phyloP scores from a whole-genome alignment of 2,329 filamentous ascomycete genomes.

The Fusarium dimerum region DNA sequence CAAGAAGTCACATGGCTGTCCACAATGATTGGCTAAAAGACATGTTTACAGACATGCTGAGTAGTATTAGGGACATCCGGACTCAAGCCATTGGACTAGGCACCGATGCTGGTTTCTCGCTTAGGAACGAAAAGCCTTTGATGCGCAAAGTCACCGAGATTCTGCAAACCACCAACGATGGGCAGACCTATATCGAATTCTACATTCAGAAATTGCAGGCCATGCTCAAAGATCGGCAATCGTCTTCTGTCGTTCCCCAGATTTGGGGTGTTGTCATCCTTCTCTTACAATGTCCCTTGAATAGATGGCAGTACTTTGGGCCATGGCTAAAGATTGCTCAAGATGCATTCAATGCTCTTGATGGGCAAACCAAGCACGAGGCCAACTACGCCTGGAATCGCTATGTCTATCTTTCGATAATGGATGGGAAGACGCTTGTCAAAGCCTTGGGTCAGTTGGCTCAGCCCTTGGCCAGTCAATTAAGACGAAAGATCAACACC shows the following conservation, averaged over 20 bases:
- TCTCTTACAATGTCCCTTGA: constrained; percentile 67
- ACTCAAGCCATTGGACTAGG: constrained; percentile 73
- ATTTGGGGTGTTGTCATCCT: constrained; percentile 86
- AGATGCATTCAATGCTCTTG: constrained; percentile 78
- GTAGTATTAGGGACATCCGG: constrained; percentile 74
- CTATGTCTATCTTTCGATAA: constrained; percentile 72
- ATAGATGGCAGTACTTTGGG: constrained; percentile 71
- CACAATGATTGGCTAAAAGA: constrained; percentile 81
- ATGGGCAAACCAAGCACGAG: constrained; percentile 69
- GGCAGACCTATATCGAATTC: constrained; percentile 68
- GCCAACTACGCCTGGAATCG: constrained; percentile 86
- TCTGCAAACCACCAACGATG: constrained; percentile 50
- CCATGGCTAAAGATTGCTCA: constrained; percentile 80
- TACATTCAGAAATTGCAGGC: constrained; percentile 66
- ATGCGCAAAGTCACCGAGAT: constrained; percentile 68
- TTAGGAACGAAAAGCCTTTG: constrained; percentile 70
- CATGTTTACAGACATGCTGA: constrained; percentile 79
- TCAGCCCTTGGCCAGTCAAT: constrained; percentile 67
- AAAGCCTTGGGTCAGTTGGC: constrained; percentile 49
- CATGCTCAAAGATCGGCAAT: constrained; percentile 64
- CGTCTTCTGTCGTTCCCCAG: constrained; percentile 67
- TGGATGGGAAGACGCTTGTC: constrained; percentile 57
- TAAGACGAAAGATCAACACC: constrained; percentile 63
- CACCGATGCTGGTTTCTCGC: constrained; percentile 65
- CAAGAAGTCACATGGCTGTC: constrained; percentile 67